Conservation (phyloP, 2,329 filamentous ascomycete species). For the Sclerotinia subarctica region DNA sequence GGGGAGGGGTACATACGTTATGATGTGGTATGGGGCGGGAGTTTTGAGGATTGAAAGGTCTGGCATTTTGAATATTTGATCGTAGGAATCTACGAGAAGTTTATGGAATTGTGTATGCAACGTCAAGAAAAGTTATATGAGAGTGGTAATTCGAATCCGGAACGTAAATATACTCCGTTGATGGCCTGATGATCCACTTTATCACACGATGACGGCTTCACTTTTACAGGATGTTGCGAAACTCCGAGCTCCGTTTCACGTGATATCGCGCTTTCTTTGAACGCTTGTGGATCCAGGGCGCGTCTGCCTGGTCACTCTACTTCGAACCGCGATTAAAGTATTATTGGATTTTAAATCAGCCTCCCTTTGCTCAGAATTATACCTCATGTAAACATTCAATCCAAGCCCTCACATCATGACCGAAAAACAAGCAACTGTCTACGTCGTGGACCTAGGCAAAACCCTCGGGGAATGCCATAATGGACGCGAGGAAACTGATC, state of each 20-base stretch:
- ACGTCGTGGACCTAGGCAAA: conserved; percentile 81
- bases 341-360: background rate
- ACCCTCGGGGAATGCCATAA: conserved; percentile 75
- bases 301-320: conserved; percentile 13
- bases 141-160: background rate
- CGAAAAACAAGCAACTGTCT: conserved; percentile 88
- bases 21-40: conserved; percentile 70
- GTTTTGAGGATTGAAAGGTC: conserved; percentile 50
- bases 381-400: background rate
- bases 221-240: background rate
- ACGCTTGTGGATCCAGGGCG: background rate
- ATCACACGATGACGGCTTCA: conserved; percentile 12
- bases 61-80: conserved; percentile 36
- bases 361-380: background rate
- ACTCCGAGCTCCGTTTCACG: conserved; percentile 9
- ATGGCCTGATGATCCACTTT: conserved; percentile 4
- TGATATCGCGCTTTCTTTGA: conserved; percentile 12
- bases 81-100: too few species aligned
- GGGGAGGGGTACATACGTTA: conserved; percentile 52
- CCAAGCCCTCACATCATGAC: conserved; percentile 59
- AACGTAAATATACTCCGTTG: background rate
- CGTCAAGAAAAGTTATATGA: background rate
- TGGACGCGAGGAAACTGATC: conserved; percentile 72
- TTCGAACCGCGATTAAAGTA: background rate
- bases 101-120: background rate